Conservation (phyloP, 2,329 filamentous ascomycete genomes). For the Penicillium decumbens region DNA sequence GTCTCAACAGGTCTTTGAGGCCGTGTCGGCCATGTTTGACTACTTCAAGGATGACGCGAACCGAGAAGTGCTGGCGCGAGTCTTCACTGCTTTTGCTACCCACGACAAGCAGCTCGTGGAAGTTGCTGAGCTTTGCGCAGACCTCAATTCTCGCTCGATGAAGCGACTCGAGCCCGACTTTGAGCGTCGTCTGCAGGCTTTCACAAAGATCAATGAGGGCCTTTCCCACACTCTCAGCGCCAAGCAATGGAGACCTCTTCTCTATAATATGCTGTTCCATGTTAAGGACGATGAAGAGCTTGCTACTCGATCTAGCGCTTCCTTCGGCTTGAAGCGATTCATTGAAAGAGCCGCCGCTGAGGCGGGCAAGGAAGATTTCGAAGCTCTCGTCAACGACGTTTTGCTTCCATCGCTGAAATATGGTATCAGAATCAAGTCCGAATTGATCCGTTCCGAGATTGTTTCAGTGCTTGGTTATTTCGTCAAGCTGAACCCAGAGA, state of each 20-base stretch:
- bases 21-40: slow-evolving; percentile 75
- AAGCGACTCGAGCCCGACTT: slow-evolving; percentile 80
- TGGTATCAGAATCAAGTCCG: slow-evolving; percentile 72
- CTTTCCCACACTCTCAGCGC: slow-evolving; percentile 58
- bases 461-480: slow-evolving; percentile 74
- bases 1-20: slow-evolving; percentile 63
- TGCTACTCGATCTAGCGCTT: slow-evolving; percentile 76
- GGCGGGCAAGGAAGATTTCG: slow-evolving; percentile 44
- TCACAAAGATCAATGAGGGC: slow-evolving; percentile 63
- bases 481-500: slow-evolving; percentile 64
- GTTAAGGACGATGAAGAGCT: slow-evolving; percentile 84
- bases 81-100: slow-evolving; percentile 66
- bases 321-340: slow-evolving; percentile 73
- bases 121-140: slow-evolving; percentile 66
- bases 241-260: slow-evolving; percentile 77
- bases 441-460: slow-evolving; percentile 79
- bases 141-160: slow-evolving; percentile 73
- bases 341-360: slow-evolving; percentile 56
- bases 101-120: slow-evolving; percentile 58
- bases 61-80: slow-evolving; percentile 66
- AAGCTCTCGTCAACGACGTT: slow-evolving; percentile 58
- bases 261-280: slow-evolving; percentile 86
- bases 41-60: slow-evolving; percentile 82
- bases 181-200: slow-evolving; percentile 72
- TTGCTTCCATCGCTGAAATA: slow-evolving; percentile 71